Conservation (phyloP, 768 basidiomycete species). For the Serendipita sp. region DNA sequence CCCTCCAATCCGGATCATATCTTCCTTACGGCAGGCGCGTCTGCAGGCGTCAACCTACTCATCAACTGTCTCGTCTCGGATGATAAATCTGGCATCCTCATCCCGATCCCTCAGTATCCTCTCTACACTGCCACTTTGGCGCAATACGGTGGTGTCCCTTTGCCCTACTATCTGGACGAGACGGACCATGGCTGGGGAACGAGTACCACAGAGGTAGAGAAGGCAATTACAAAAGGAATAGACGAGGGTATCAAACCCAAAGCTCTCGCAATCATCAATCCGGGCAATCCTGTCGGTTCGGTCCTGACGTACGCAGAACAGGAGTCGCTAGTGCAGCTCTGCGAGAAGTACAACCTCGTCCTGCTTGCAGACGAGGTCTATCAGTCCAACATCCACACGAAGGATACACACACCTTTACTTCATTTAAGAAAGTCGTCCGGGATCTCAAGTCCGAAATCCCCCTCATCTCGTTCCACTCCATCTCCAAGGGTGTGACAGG, state of each 20-base stretch:
- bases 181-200: conserved; percentile 61
- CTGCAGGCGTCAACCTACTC: conserved; percentile 79
- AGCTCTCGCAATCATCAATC: conserved; percentile 94
- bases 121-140: conserved; percentile 93
- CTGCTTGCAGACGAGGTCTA: conserved; percentile 98
- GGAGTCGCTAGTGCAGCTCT: conserved; percentile 60
- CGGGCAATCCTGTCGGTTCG: conserved; percentile 92
- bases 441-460: conserved; percentile 48
- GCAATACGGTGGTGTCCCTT: conserved; percentile 57
- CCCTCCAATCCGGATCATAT: conserved; percentile 71
- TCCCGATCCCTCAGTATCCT: conserved; percentile 97
- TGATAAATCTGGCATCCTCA: conserved; percentile 61
- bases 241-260: conserved; percentile 49
- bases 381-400: conserved; percentile 77
- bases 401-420: conserved; percentile 55
- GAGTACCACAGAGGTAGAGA: conserved; percentile 46
- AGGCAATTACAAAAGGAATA: conserved; percentile 48
- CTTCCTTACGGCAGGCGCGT: conserved; percentile 91
- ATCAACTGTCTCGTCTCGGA: conserved; percentile 63
- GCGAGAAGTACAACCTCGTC: conserved; percentile 71
- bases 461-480: conserved; percentile 91
- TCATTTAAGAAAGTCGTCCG: conserved; percentile 86
- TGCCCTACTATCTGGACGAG: conserved; percentile 87
- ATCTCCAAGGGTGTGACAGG: conserved; percentile 94
- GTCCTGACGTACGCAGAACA: conserved; percentile 61